Base-by-base conservation (phyloP, 768 basidiomycete species). In the Hericium coralloides region DNA sequence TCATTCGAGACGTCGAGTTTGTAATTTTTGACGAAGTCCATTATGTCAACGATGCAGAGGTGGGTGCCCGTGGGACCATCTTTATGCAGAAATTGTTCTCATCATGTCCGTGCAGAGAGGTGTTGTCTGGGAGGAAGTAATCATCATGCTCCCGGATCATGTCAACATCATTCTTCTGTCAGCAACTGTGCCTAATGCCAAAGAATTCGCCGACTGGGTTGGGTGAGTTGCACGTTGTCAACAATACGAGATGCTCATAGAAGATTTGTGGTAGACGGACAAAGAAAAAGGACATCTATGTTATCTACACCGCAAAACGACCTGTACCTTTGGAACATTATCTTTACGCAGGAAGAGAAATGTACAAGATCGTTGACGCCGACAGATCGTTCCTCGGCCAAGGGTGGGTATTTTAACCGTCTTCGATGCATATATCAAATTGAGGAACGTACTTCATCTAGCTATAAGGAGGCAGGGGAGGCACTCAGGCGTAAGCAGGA, bases 21-120 rank as follows among this genome's bases (percentile, higher is more conserved):
- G 97, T 99, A 22, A 97, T 99, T 59, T 99, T 99, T 67, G 97
- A 99, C 67, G 97, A 99, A 68, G 97, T 99, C 31, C 97, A 99
- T 72, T 99, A 99, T 70, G 95, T 99, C 54, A 99, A 98, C 66
- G 97, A 99, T 68, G 89, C 92, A 15, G 97, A 99, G 86, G 95
- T 95, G 57, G 18, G 62, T 57, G 38, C 36, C 47, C 36, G 43
- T 3, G 18, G 31, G 3, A 18, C 25, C 18, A 49, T 22, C 5
- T 36, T 37, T 18, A 15, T 25, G 10, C 20, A 2, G 26, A 22
- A 20, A 20, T 12, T 4, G 20, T 14, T 15, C 41, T 58, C 53
- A 57, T 50, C 14, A 50, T 51, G 37, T 10, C n/a, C 52, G n/a
- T 23, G 17, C 31, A 98, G 95, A 81, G 97, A 67, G 97, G 97